phyloP scores from a whole-genome alignment of 495 filamentous ascomycete genomes.

The Xanthoparmelia taractica region DNA sequence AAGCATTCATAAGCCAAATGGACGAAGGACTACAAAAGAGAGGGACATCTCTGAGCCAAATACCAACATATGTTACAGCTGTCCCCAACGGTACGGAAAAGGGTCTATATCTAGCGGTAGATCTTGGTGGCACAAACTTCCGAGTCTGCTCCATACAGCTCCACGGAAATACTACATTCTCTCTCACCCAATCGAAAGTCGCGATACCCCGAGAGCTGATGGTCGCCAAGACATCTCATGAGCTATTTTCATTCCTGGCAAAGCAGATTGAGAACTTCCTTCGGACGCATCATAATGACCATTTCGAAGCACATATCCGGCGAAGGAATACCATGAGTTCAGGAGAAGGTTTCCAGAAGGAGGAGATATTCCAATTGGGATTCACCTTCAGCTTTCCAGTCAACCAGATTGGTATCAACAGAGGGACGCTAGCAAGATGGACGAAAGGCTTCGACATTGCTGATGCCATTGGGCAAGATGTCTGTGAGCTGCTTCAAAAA shows the following conservation, averaged over 20 bases:
- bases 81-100: conserved; percentile 98
- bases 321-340: conserved; percentile 49
- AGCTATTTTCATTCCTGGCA: conserved; percentile 88
- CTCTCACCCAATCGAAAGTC: conserved; percentile 83
- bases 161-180: conserved; percentile 88
- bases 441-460: conserved; percentile 97
- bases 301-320: conserved; percentile 64
- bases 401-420: conserved; percentile 87
- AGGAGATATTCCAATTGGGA: conserved; percentile 79
- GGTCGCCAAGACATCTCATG: conserved; percentile 75
- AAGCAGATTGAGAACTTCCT: conserved; percentile 87
- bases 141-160: conserved; percentile 91
- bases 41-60: conserved; percentile 79
- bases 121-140: conserved; percentile 96
- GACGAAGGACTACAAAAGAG: conserved; percentile 75
- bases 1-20: conserved; percentile 81
- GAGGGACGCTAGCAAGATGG: conserved; percentile 87
- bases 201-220: conserved; percentile 84
- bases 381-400: conserved; percentile 99
- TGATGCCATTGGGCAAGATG: conserved; percentile 88
- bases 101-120: conserved; percentile 92
- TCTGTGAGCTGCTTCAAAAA: conserved; percentile 80
- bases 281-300: conserved; percentile 76
- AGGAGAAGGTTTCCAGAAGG: conserved; percentile 47
- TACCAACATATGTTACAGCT: conserved; percentile 90